Base-by-base conservation (phyloP, 768 basidiomycete genomes). In the Suillus fuscotomentosus region DNA sequence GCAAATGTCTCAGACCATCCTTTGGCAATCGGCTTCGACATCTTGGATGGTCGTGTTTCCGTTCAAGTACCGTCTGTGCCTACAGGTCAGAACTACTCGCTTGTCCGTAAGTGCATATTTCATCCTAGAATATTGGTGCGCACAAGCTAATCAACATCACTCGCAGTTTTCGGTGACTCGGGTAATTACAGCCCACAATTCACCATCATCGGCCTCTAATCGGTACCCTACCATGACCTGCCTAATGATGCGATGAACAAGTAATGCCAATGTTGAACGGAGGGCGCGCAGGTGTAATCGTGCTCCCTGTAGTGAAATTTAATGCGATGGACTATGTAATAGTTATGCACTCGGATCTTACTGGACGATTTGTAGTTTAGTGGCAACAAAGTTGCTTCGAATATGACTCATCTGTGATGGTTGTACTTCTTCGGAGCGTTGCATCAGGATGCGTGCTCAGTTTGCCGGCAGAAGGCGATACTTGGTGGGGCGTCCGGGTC, bases 151-250 rank as follows among this genome's bases (percentile, higher is more conserved):
- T 38, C 59, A n/a, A 6, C 45, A n/a, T 20, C 39, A 27, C 45
- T 45, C 27, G 3, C 61, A 80, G 78, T 78, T 24, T 69, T 77
- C 42, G 76, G 74, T 31, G 74, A 77, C 51, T 76, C 77, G 47
- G 78, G 72, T n/a, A 67, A 77, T 54, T 54, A 45, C 54, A 75
- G 75, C 69, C 63, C 66, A 1, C 0, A 38, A 20, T 78, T 80
- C 62, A 64, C 64, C 5, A 78, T 79, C 67, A 67, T 55, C 27
- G 9, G 8, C 31, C 17, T 6, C 27, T 57, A 17, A 66, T 31
- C 4, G 38, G 22, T 11, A 45, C 15, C n/a, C 14, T 24, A 54
- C 17, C 17, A 31, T 5, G 53, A 42, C 54, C 31, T 31, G 17
- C 27, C 22, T 24, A 53, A 15, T 42, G 34, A 34, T 36, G 38